Conservation (phyloP, 2,329 filamentous ascomycete genomes). For the Pseudodiploospora longispora region DNA sequence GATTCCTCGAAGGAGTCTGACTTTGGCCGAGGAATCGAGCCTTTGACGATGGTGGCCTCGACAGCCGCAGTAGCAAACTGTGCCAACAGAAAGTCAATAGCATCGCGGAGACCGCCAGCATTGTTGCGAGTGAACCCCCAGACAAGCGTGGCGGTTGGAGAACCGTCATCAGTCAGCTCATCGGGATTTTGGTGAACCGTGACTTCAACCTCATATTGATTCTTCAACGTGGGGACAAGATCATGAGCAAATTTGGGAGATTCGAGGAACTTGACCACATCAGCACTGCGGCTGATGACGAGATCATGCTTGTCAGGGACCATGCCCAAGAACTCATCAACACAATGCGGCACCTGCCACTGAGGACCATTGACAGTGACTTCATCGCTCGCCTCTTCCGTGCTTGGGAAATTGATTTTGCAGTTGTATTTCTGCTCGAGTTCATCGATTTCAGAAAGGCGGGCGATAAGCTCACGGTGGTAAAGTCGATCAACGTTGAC, state of each 20-base stretch:
- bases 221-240: constrained; percentile 74
- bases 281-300: constrained; percentile 66
- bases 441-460: constrained; percentile 82
- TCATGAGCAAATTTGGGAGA: constrained; percentile 75
- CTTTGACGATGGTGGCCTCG: constrained; percentile 81
- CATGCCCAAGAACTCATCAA: constrained; percentile 95
- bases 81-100: constrained; percentile 86
- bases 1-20: constrained; percentile 98
- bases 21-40: constrained; percentile 94
- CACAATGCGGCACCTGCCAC: constrained; percentile 95
- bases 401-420: constrained; percentile 97
- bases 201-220: constrained; percentile 86
- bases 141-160: constrained; percentile 53
- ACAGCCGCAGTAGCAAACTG: constrained; percentile 81
- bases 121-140: constrained; percentile 95
- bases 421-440: constrained; percentile 99
- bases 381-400: constrained; percentile 92
- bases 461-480: constrained; percentile 85
- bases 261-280: constrained; percentile 73
- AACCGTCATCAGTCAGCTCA: constrained; percentile 49
- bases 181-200: constrained; percentile 59
- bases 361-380: constrained; percentile 94
- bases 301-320: constrained; percentile 94
- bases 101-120: constrained; percentile 87
- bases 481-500: constrained; percentile 92